Percentiles rank a stretch among this genome's conserved stretches.
Evolutionary conservation across 2,329 filamentous ascomycete genomes (phyloP).

Genomic region (Monilinia vaccinii-corymbosi): DNA sequence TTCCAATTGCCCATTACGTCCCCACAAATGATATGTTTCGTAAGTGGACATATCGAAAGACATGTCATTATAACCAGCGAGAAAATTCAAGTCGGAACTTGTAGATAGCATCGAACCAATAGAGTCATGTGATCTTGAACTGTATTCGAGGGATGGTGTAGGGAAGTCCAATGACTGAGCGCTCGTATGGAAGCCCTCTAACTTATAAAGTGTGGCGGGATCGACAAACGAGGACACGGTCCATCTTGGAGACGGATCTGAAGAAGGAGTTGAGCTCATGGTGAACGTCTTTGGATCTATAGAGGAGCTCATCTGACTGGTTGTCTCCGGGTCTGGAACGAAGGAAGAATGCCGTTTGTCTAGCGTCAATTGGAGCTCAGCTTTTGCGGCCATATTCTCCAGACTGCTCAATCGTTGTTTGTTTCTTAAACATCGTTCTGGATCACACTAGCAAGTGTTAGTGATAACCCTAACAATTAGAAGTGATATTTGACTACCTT

Average conservation of each 20-base stretch:
- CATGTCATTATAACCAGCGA: constrained; percentile 5
- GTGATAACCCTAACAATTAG: not conserved
- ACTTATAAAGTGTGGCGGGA: constrained; percentile 4
- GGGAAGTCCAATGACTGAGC: constrained; percentile 4
- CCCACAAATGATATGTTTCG: constrained; percentile 2
- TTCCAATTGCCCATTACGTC: not conserved
- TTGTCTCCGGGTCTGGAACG: not conserved
- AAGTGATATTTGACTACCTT: constrained; percentile 11
- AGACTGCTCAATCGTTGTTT: constrained; percentile 8
- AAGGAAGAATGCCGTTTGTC: constrained; percentile 6
- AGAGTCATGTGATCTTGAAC: constrained; percentile 8
- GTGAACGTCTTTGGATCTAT: not conserved
- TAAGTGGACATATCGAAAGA: not conserved
- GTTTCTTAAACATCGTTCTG: constrained; percentile 9
- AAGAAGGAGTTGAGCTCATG: not conserved
- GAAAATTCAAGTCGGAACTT: constrained; percentile 1
- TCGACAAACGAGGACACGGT: constrained; percentile 6
- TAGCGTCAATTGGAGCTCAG: not conserved
- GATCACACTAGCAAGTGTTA: constrained; percentile 8
- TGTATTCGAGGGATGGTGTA: constrained; percentile 6
- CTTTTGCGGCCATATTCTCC: constrained; percentile 2
- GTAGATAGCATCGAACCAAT: constrained; percentile 6
- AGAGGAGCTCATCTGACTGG: not conserved
- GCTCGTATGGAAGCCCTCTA: constrained; percentile 8
- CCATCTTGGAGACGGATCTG: not conserved